Percentiles rank a stretch among this genome's conserved stretches.
Conservation (phyloP, 2,329 filamentous ascomycete species). For the Hymenoscyphus infarciens region DNA sequence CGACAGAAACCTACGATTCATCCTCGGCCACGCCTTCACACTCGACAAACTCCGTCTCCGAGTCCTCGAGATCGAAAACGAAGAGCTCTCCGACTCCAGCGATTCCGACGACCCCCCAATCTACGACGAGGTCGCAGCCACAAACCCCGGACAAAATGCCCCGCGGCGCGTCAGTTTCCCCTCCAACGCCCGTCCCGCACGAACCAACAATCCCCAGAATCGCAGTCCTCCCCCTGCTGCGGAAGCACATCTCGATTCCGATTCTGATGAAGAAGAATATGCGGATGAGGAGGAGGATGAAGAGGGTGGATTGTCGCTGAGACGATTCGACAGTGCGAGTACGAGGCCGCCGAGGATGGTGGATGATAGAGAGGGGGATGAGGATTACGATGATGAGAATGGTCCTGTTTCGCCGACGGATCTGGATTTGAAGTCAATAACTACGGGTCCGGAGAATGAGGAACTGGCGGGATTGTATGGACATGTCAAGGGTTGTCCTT, state of each 20-base stretch:
- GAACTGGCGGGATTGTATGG: conserved; percentile 21
- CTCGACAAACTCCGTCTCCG: conserved; percentile 25
- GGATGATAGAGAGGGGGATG: conserved; percentile 16
- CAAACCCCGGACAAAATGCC: not conserved
- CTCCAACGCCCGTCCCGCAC: not conserved
- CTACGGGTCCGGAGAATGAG: conserved; percentile 14
- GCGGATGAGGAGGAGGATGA: conserved; percentile 20
- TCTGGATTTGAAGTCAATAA: conserved; percentile 22
- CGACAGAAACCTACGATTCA: conserved; percentile 25
- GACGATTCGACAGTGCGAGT: conserved; percentile 20
- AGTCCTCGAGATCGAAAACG: conserved; percentile 24
- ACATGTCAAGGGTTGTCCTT: conserved; percentile 21
- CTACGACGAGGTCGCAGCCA: conserved; percentile 1
- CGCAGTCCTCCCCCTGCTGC: conserved; percentile 18
- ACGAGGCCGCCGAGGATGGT: conserved; percentile 23
- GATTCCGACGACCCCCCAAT: conserved; percentile 7
- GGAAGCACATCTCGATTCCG: conserved; percentile 5
- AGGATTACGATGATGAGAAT: conserved; percentile 14
- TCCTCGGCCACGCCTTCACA: conserved; percentile 28
- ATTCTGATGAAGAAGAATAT: conserved; percentile 17
- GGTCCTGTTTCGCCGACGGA: conserved; percentile 10
- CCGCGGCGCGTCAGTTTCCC: conserved; percentile 13
- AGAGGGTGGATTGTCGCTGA: conserved; percentile 19
- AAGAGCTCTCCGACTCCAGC: conserved; percentile 8
- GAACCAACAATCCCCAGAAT: conserved; percentile 3